Base-by-base conservation (phyloP, 2,329 filamentous ascomycete genomes). In the Aspergillus sojae region DNA sequence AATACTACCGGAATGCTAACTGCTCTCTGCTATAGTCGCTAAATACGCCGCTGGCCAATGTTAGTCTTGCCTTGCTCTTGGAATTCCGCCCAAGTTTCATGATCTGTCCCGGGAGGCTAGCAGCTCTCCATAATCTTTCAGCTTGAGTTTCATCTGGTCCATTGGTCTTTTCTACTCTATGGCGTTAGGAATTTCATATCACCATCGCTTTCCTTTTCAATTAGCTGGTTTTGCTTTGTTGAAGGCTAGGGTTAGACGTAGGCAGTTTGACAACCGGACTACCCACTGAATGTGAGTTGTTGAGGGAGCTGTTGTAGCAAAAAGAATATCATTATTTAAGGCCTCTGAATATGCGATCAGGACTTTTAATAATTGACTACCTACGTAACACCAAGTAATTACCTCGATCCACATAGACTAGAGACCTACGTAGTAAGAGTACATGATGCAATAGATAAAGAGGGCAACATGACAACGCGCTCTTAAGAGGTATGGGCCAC, bases 21-120 rank as follows among this genome's bases (percentile, higher is more conserved):
- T 52, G 50, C 50, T 43, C 21, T 36, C 53, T 39, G 34, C 34
- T 62, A 10, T 57, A 78, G 70, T 71, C 88, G 89, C 72, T 91
- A 85, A 84, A 70, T 61, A 19, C 23, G 7, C 36, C 26, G 30
- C 26, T 57, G 41, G n/a, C 34, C 19, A 16, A 58, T 58, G 53
- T 59, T 50, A 43, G 23, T 36, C n/a, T 58, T 36, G 39, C 41
- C 39, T 57, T 56, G 48, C 45, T 53, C 54, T 59, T 58, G 43
- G 50, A 61, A 48, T 55, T 28, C 57, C 39, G 46, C 30, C 36
- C 61, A 43, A 39, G 48, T 39, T 39, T 39, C 23, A 45, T 55
- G 53, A 50, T 58, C 46, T 34, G 45, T 54, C 19, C 46, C 32
- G 23, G 41, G 21, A 57, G 57, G 52, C 59, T 61, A 54, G 4